Conservation (phyloP, 169 alveolate genomes). For the Eimeria maxima region DNA sequence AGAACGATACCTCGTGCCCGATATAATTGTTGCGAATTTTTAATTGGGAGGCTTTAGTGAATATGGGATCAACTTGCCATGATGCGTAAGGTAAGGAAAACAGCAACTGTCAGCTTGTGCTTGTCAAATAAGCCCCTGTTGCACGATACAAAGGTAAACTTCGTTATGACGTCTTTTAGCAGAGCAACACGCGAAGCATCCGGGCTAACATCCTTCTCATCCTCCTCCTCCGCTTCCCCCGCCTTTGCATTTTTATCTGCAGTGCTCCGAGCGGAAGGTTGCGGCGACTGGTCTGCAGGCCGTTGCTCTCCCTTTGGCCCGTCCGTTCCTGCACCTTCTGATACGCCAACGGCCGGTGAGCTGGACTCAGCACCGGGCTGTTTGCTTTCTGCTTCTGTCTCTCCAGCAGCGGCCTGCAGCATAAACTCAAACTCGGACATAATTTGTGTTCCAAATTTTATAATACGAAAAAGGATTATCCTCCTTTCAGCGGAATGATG, state of each 20-base stretch:
- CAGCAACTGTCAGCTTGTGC: constrained; percentile 96
- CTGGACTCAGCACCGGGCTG: background rate
- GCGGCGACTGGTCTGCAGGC: background rate
- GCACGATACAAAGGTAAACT: constrained; percentile 94
- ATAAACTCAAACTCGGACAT: background rate
- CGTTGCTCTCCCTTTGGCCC: background rate
- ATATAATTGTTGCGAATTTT: background rate
- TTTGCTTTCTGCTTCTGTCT: background rate
- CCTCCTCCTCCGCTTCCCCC: constrained; percentile 10
- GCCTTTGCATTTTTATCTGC: background rate
- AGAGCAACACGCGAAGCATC: constrained; percentile 89
- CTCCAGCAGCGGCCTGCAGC: background rate
- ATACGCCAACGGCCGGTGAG: background rate
- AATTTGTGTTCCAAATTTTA: background rate
- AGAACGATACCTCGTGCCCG: background rate
- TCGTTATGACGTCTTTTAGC: constrained; percentile 93
- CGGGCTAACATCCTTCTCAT: constrained; percentile 46
- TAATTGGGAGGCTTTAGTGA: constrained; percentile 72
- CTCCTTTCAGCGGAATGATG: background rate
- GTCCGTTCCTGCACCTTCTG: background rate
- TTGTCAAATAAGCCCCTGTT: constrained; percentile 96
- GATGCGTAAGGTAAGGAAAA: constrained; percentile 94
- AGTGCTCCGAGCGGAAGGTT: constrained; percentile 6
- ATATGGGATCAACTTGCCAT: constrained; percentile 87
- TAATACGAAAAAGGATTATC: background rate